phyloP scores from a whole-genome alignment of 805 yeast genomes.

The Barnettozyma vustinii region DNA sequence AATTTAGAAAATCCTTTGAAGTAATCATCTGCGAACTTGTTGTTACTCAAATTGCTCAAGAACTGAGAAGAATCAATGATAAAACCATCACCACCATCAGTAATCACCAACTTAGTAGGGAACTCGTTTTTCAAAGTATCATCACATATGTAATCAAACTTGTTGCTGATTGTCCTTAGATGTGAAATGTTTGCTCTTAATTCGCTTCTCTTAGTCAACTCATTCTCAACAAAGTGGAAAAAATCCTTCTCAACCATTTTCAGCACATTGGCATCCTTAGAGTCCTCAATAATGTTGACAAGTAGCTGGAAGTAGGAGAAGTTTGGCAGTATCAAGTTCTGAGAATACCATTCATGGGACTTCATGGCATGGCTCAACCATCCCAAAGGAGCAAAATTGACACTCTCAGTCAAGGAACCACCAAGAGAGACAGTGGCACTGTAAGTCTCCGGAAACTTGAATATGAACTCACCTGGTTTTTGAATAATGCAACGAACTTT shows the following conservation, averaged over 20 bases:
- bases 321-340: slow-evolving; percentile 44
- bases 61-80: slow-evolving; percentile 29
- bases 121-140: slow-evolving; percentile 43
- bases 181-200: slow-evolving; percentile 30
- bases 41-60: slow-evolving; percentile 14
- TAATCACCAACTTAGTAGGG: slow-evolving; percentile 48
- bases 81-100: slow-evolving; percentile 28
- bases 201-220: slow-evolving; percentile 36
- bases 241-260: slow-evolving; percentile 30
- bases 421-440: slow-evolving; percentile 50
- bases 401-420: slow-evolving; percentile 48
- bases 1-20: slow-evolving; percentile 19
- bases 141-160: slow-evolving; percentile 46
- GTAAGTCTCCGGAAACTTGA: slow-evolving; percentile 53
- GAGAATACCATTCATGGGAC: slow-evolving; percentile 45
- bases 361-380: slow-evolving; percentile 51
- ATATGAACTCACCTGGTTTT: slow-evolving; percentile 53
- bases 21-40: slow-evolving; percentile 9
- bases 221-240: slow-evolving; percentile 33
- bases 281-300: slow-evolving; percentile 36
- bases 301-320: slow-evolving; percentile 48
- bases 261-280: slow-evolving; percentile 36
- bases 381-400: slow-evolving; percentile 44
- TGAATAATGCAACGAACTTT: slow-evolving; percentile 44
- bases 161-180: slow-evolving; percentile 30